These are phyloP conservation scores for Suillus plorans DNA, from an alignment of 768 basidiomycete species.

Conservation along the genomic window DNA sequence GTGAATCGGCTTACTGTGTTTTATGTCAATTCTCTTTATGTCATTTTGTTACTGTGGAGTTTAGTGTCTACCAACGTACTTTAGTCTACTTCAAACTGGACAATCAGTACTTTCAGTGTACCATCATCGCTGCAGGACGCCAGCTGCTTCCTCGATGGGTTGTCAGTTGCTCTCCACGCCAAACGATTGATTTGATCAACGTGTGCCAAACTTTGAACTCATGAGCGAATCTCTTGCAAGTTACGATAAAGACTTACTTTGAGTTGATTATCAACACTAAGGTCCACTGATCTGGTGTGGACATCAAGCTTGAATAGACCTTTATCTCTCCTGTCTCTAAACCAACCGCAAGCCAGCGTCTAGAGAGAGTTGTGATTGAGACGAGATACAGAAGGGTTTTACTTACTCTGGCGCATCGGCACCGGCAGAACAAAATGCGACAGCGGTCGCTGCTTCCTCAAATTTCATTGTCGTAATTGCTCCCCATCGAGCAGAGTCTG, in stretches of 20 bases:
- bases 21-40: conserved; percentile 6
- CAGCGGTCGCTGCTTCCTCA: conserved; percentile 78
- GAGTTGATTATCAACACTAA: conserved; percentile 45
- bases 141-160: conserved; percentile 44
- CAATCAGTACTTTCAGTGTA: conserved; percentile 74
- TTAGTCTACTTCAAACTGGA: conserved; percentile 53
- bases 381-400: background rate
- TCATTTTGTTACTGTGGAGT: background rate
- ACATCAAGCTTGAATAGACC: conserved; percentile 48
- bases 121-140: conserved; percentile 94
- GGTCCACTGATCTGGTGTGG: conserved; percentile 44
- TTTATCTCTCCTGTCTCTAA: conserved; percentile 78
- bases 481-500: conserved; percentile 50
- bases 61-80: conserved; percentile 27
- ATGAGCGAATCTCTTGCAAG: conserved; percentile 7
- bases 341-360: conserved; percentile 75
- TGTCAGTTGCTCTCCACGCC: conserved; percentile 64
- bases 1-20: conserved; percentile 17
- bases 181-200: conserved; percentile 77
- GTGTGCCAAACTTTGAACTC: conserved; percentile 60
- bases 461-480: conserved; percentile 62
- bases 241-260: conserved; percentile 40
- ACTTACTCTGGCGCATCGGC: conserved; percentile 40
- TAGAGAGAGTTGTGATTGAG: conserved; percentile 17
- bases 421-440: conserved; percentile 55